Evolutionary conservation across 306 rosid species (phyloP).

Genomic region (Astragalus membranaceus): DNA sequence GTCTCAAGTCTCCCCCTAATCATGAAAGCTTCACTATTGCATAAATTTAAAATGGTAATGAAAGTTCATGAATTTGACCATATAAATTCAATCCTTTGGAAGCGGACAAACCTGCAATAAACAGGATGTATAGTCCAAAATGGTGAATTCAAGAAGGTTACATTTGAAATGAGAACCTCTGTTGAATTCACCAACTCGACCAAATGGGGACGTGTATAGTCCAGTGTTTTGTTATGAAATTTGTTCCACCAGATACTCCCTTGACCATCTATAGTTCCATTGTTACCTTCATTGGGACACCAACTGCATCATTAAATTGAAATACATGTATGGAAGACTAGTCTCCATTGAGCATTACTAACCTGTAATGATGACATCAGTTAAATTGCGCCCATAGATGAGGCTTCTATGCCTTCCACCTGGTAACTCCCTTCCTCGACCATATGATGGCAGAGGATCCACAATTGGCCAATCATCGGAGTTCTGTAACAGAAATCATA

Average conservation of each 20-base stretch:
- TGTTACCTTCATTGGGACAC: constrained; percentile 47
- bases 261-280: constrained; percentile 72
- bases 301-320: constrained; percentile 21
- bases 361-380: constrained; percentile 79
- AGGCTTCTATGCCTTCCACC: constrained; percentile 78
- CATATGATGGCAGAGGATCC: constrained; percentile 80
- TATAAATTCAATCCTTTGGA: constrained; percentile 4
- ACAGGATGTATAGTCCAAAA: constrained; percentile 79
- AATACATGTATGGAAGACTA: not conserved
- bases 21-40: constrained; percentile 43
- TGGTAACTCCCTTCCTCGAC: constrained; percentile 83
- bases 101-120: constrained; percentile 70
- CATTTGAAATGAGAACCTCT: constrained; percentile 52
- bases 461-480: constrained; percentile 62
- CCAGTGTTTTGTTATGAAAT: constrained; percentile 49
- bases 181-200: constrained; percentile 71
- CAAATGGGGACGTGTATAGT: constrained; percentile 70
- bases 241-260: constrained; percentile 72
- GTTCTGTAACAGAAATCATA: constrained; percentile 38
- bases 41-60: constrained; percentile 26
- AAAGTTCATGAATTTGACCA: constrained; percentile 12
- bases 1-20: constrained; percentile 42
- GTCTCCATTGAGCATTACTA: constrained; percentile 5
- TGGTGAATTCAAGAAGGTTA: constrained; percentile 64
- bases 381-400: constrained; percentile 60